These are phyloP conservation scores for Lactuca sativa DNA, from an alignment of 129 eudicot species.

Conservation along the genomic window DNA sequence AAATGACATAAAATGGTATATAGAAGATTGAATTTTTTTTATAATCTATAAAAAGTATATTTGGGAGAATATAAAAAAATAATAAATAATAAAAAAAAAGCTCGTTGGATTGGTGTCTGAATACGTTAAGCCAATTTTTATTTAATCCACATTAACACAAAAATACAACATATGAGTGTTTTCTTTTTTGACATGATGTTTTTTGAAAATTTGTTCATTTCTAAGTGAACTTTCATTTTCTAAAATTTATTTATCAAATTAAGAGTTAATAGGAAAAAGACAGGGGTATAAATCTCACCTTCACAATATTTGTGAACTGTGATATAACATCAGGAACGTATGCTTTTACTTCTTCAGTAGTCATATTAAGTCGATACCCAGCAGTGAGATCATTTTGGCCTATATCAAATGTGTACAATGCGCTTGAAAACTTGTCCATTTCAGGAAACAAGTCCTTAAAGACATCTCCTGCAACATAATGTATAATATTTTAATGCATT, in stretches of 20 bases:
- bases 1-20: no score
- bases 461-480: constrained; percentile 35
- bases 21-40: no score
- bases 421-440: constrained; percentile 45
- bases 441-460: constrained; percentile 44
- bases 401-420: constrained; percentile 73
- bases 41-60: no score
- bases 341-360: constrained; percentile 59
- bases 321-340: constrained; percentile 61
- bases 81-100: no score
- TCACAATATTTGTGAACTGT: constrained; percentile 43
- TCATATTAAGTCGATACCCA: constrained; percentile 71
- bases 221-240: background rate
- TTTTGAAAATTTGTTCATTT: no score
- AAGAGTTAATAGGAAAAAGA: background rate
- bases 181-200: no score
- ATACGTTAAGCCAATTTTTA: no score
- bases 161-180: no score
- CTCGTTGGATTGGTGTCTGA: no score
- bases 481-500: constrained; percentile 1
- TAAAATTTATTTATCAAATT: background rate
- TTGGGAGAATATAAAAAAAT: no score
- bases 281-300: constrained; percentile 37
- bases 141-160: no score
- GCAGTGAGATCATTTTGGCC: constrained; percentile 90